Conservation (phyloP, 2,329 filamentous ascomycete species). For the Pseudogymnoascus sp. region DNA sequence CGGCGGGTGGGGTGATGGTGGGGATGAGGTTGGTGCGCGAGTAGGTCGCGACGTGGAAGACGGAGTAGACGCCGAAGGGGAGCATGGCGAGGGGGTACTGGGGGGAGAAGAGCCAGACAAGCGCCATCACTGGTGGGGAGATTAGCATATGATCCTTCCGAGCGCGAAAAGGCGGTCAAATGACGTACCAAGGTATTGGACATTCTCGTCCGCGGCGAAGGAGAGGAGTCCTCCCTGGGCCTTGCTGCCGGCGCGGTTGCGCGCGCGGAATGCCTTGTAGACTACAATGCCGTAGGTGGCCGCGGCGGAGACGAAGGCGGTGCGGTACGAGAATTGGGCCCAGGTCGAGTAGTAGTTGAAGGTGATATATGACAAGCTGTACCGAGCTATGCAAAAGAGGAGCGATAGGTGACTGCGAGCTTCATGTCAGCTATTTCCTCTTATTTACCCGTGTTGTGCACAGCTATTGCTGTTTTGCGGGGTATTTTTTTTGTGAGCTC, state of each 20-base stretch:
- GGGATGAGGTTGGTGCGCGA: slow-evolving; percentile 89
- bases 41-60: slow-evolving; percentile 98
- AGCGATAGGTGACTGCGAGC: slow-evolving; percentile 69
- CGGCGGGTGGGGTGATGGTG: slow-evolving; percentile 62
- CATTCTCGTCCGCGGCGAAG: slow-evolving; percentile 82
- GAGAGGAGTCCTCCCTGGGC: slow-evolving; percentile 50
- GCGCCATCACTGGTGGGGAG: slow-evolving; percentile 63
- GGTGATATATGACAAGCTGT: slow-evolving; percentile 75
- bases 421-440: background rate
- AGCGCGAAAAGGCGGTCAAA: background rate
- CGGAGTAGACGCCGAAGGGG: slow-evolving; percentile 91
- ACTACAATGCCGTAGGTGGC: slow-evolving; percentile 96
- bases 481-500: background rate
- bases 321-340: slow-evolving; percentile 80
- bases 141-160: slow-evolving; percentile 12
- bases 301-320: slow-evolving; percentile 81
- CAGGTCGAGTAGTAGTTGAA: slow-evolving; percentile 76
- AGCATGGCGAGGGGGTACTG: slow-evolving; percentile 86
- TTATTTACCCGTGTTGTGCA: slow-evolving; percentile 19
- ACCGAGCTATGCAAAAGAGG: slow-evolving; percentile 74
- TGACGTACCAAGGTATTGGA: slow-evolving; percentile 85
- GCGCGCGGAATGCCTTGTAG: slow-evolving; percentile 91
- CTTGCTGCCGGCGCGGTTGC: slow-evolving; percentile 63
- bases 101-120: slow-evolving; percentile 88
- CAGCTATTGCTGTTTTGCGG: slow-evolving; percentile 10